A percentile compares a stretch with the other conserved stretches of the same genome.
Evolutionary conservation across 2,329 filamentous ascomycete genomes (phyloP).

Genomic region (Hirsutella rhossiliensis): DNA sequence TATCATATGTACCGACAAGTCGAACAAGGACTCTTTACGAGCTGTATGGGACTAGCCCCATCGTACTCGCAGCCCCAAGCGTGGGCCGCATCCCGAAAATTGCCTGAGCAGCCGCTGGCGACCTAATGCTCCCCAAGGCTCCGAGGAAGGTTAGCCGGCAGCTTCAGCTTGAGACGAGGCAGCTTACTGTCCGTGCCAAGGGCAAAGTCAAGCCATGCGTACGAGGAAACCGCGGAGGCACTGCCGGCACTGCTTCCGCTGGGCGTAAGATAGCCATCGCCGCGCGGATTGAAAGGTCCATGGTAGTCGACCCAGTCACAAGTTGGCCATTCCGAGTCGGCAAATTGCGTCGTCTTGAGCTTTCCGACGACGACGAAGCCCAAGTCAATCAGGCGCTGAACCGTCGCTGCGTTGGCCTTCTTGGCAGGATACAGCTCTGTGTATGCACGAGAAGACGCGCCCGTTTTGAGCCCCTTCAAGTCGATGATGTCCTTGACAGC

Average conservation of each 20-base stretch:
- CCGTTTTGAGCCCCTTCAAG: constrained; percentile 38
- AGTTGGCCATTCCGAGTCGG: constrained; percentile 27
- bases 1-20: too few species aligned
- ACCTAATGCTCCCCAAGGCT: too few species aligned
- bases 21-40: too few species aligned
- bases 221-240: background rate
- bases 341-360: constrained; percentile 33
- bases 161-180: too few species aligned
- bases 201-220: background rate
- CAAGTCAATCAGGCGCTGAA: constrained; percentile 45
- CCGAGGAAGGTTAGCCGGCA: too few species aligned
- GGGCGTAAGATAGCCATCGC: constrained; percentile 29
- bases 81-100: too few species aligned
- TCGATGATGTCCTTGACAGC: constrained; percentile 50
- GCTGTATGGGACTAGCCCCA: too few species aligned
- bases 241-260: background rate
- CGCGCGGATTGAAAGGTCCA: constrained; percentile 30
- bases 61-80: too few species aligned
- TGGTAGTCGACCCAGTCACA: constrained; percentile 29
- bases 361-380: constrained; percentile 40
- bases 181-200: too few species aligned
- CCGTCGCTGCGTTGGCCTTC: constrained; percentile 31
- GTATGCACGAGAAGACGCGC: constrained; percentile 44
- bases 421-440: constrained; percentile 37
- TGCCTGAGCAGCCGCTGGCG: too few species aligned